phyloP scores from a whole-genome alignment of 2,329 filamentous ascomycete species.

The Westerdykella aurantiaca region DNA sequence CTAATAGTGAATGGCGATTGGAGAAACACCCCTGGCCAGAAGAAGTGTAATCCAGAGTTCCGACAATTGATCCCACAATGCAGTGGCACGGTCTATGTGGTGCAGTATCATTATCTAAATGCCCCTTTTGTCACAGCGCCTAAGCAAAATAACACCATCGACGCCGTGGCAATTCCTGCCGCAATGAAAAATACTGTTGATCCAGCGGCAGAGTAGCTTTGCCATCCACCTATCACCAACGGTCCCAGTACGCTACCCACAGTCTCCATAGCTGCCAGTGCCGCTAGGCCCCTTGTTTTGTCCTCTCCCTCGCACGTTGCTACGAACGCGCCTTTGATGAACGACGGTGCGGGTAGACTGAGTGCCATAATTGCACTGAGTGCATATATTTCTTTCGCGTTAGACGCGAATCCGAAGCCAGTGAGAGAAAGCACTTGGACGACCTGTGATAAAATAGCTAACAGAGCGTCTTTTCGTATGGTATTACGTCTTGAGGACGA shows the following conservation, averaged over 20 bases:
- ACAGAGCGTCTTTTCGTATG: neutral
- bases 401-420: neutral
- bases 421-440: constrained; percentile 1
- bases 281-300: constrained; percentile 1
- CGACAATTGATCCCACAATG: too few species aligned
- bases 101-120: too few species aligned
- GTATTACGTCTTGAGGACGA: neutral
- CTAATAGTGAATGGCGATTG: too few species aligned
- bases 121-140: too few species aligned
- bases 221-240: constrained; percentile 3
- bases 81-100: too few species aligned
- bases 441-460: constrained; percentile 1
- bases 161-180: neutral
- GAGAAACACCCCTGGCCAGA: too few species aligned
- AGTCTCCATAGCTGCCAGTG: constrained; percentile 7
- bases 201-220: neutral
- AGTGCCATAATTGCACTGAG: constrained; percentile 2
- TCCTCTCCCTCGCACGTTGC: neutral
- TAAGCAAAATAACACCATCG: neutral
- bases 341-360: constrained; percentile 4
- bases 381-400: constrained; percentile 4
- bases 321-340: constrained; percentile 6
- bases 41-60: too few species aligned
- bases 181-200: neutral
- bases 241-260: constrained; percentile 6